Base-by-base conservation (phyloP, 2,329 filamentous ascomycete genomes). In the Penicillium griseofulvum region DNA sequence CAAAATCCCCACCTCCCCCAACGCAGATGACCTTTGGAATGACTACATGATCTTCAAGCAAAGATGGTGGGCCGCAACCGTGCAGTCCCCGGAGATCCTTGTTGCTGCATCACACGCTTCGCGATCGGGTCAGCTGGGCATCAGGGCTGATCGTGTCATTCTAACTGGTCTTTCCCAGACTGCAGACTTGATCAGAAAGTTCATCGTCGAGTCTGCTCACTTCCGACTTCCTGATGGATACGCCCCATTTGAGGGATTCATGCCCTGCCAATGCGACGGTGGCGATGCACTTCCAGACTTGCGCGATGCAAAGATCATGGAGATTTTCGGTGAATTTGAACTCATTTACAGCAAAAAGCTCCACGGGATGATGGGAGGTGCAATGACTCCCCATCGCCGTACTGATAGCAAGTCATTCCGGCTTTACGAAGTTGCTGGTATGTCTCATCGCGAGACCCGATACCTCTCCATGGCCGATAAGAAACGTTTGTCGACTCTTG, bases 371-470 rank as follows among this genome's bases (percentile, higher is more conserved):
- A 19, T 12, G 6, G 43, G 10, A 12, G 4, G 4, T 6, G 26
- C 19, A 10, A 14, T 2, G 3, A n/a, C 19, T 17, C 26, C 34
- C 19, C 50, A 52, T 17, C 43, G 50, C 16, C 50, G 43, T 12
- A 5, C 12, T 5, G 50, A 53, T 28, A 48, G 34, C 36, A n/a
- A 10, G 4, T 26, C 28, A n/a, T 53, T 39, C 22, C 43, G 50
- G 9, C 44, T 53, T 16, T 53, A 53, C 22, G 50, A 53, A 34
- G 50, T 53, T 26, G 17, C 50, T 2, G 50, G 50, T 9, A 33
- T 53, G 50, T 17, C 50, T 22, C 34, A 48, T 48, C 50, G 50
- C 16, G 42, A 48, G 17, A 39, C 50, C 28, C 26, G 19, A 19
- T 53, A 53, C 28, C 19, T 48, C 34, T 39, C 50, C 12, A 33